phyloP scores from a whole-genome alignment of 2,329 filamentous ascomycete species.

The Fonsecaea erecta region DNA sequence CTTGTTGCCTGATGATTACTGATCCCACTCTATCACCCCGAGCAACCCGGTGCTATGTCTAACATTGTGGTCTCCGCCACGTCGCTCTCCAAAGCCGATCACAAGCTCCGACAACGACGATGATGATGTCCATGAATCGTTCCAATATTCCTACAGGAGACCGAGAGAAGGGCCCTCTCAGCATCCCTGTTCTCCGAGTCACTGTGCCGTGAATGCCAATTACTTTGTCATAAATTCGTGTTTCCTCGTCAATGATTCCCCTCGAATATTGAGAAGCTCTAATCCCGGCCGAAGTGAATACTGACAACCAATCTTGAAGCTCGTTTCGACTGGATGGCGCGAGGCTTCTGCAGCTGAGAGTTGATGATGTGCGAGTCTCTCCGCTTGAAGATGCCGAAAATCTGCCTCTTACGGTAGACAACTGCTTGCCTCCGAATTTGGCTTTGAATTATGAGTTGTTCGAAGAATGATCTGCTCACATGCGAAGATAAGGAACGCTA shows the following conservation, averaged over 20 bases:
- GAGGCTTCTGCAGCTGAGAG: background rate
- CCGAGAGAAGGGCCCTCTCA: conserved; percentile 14
- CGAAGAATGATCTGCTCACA: conserved; percentile 16
- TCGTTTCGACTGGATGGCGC: background rate
- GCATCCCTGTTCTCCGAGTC: conserved; percentile 7
- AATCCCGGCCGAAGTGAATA: conserved; percentile 22
- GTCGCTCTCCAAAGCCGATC: conserved; percentile 19
- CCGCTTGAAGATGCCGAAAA: background rate
- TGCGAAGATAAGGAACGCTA: conserved; percentile 33
- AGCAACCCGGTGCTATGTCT: background rate
- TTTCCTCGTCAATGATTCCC: conserved; percentile 31
- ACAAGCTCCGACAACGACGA: background rate
- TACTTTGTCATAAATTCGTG: conserved; percentile 33
- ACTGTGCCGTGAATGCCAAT: conserved; percentile 24
- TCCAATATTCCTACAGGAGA: conserved; percentile 13
- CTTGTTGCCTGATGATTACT: conserved; percentile 18
- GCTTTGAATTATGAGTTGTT: conserved; percentile 5
- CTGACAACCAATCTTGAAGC: background rate
- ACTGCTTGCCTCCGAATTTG: background rate
- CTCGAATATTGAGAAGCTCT: conserved; percentile 14
- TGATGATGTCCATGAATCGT: conserved; percentile 16
- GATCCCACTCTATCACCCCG: conserved; percentile 6
- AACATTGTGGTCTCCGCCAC: conserved; percentile 4
- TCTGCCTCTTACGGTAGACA: background rate
- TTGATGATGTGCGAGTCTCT: background rate